Evolutionary conservation across 805 yeast species (phyloP).

Genomic region (Millerozyma miso): DNA sequence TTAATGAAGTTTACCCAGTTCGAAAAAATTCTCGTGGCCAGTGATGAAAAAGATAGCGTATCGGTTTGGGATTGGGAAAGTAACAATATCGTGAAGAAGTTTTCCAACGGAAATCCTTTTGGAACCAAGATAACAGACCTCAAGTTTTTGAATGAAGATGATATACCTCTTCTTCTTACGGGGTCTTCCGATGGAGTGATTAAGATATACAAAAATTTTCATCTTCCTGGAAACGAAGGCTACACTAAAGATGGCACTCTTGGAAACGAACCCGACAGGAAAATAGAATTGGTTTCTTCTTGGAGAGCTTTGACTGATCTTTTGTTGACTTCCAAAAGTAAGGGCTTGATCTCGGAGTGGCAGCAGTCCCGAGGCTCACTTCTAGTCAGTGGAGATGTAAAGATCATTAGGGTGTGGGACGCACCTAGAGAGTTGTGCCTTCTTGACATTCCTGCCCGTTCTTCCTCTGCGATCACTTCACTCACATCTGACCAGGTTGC

Average conservation of each 20-base stretch:
- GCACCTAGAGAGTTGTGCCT: slow-evolving; percentile 89
- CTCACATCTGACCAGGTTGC: slow-evolving; percentile 94
- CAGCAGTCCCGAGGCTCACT: slow-evolving; percentile 92
- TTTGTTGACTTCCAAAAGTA: slow-evolving; percentile 70
- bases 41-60: slow-evolving; percentile 80
- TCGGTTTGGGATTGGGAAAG: slow-evolving; percentile 86
- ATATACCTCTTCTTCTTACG: slow-evolving; percentile 73
- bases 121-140: slow-evolving; percentile 88
- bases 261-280: slow-evolving; percentile 11
- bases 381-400: slow-evolving; percentile 91
- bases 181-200: slow-evolving; percentile 96
- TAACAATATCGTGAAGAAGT: slow-evolving; percentile 54
- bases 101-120: slow-evolving; percentile 78
- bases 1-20: slow-evolving; percentile 81
- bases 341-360: slow-evolving; percentile 91
- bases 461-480: slow-evolving; percentile 82
- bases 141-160: slow-evolving; percentile 88
- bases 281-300: slow-evolving; percentile 65
- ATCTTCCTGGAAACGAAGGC: slow-evolving; percentile 38
- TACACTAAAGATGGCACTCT: neutral
- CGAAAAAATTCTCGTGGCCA: slow-evolving; percentile 73
- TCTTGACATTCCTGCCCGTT: slow-evolving; percentile 85
- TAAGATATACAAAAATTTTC: slow-evolving; percentile 75
- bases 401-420: slow-evolving; percentile 91
- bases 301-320: slow-evolving; percentile 94